Base-by-base conservation (phyloP, 768 basidiomycete species). In the Amyloporia xantha region DNA sequence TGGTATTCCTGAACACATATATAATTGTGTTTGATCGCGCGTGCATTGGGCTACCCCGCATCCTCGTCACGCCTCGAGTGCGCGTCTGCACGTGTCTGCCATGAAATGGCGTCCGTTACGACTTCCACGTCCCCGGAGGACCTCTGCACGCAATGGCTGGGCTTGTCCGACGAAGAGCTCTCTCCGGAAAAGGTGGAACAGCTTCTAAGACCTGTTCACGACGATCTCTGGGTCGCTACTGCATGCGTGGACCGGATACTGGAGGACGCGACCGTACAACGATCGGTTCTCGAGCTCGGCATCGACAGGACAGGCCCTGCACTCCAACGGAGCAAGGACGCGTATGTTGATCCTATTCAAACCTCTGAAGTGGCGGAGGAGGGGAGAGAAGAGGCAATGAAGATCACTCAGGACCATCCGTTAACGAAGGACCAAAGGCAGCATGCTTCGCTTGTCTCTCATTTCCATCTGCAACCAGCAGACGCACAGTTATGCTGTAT, bases 221-320 rank as follows among this genome's bases (percentile, higher is more conserved):
- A 91, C 58, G 84, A 92, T 63, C 66, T 82, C 7, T 92, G 89
- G 88, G 83, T 82, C 13, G 76, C 75, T 30, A 78, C 84, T n/a
- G 86, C 88, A 2, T 85, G 80, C 56, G 68, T 72, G 21, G 87
- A 90, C 67, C 73, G 84, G 49, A 64, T 84, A 21, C 67, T 84
- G n/a, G 71, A 84, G 52, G 71, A 81, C 60, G 66, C 73, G 19
- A 62, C 62, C 46, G 64, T 79, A 12, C 82, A 90, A 54, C 71
- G 71, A 44, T 68, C 69, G 7, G 68, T 92, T 24, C 70, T 91
- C 21, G 69, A 78, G 30, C 62, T 81, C 23, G 91, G 86, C 7
- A 66, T 91, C 41, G 59, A 75, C 54, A 75, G 86, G 56, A 84
- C 83, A 5, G 60, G 68, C 28, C 51, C 61, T 47, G 77, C 77